phyloP scores from a whole-genome alignment of 129 eudicot species.

The Pulicaria dysenterica region DNA sequence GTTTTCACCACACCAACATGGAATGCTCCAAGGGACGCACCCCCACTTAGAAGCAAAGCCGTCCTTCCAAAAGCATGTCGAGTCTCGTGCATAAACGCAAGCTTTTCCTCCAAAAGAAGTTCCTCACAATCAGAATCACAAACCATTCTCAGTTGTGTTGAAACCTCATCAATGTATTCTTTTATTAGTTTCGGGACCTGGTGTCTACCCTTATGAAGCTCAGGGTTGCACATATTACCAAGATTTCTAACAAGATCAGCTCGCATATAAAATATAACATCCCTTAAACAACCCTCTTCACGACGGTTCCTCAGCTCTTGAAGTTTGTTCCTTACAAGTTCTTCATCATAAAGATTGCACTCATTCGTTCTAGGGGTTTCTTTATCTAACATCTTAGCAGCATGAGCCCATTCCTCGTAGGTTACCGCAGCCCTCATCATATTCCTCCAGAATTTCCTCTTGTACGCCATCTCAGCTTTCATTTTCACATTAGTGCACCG shows the following conservation, averaged over 20 bases:
- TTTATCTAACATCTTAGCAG: conserved; percentile 85
- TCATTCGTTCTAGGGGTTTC: conserved; percentile 73
- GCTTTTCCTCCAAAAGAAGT: conserved; percentile 81
- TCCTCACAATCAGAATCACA: conserved; percentile 89
- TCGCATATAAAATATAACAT: conserved; percentile 79
- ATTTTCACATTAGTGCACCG: conserved; percentile 71
- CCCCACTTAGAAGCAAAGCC: conserved; percentile 90
- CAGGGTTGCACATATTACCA: conserved; percentile 95
- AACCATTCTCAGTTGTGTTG: conserved; percentile 81
- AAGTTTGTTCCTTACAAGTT: conserved; percentile 78
- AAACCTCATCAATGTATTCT: conserved; percentile 87
- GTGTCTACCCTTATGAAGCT: conserved; percentile 87
- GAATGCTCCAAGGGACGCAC: conserved; percentile 89
- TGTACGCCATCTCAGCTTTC: conserved; percentile 78
- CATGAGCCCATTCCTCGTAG: conserved; percentile 95
- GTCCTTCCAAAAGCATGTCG: conserved; percentile 96
- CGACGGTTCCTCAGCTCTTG: conserved; percentile 88
- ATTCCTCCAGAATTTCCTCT: conserved; percentile 90
- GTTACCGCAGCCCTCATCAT: conserved; percentile 83
- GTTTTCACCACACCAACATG: conserved; percentile 96
- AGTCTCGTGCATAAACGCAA: conserved; percentile 94
- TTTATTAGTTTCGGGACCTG: conserved; percentile 86
- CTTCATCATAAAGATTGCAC: conserved; percentile 68
- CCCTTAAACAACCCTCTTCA: conserved; percentile 75
- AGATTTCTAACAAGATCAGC: conserved; percentile 87